phyloP scores from a whole-genome alignment of 1,139 yeast species.

The Hanseniaspora sp. region DNA sequence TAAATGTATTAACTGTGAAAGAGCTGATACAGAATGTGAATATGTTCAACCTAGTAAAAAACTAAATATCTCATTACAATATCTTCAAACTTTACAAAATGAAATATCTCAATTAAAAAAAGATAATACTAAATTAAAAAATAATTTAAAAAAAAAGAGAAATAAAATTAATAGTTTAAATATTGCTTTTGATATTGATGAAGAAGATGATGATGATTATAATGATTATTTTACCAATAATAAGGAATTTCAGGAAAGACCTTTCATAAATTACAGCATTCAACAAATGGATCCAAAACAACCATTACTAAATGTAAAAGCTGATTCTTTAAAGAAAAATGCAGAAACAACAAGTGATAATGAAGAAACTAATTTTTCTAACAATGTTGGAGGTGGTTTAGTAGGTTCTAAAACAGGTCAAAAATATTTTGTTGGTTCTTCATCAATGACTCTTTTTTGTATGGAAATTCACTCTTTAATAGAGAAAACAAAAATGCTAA shows the following conservation, averaged over 20 bases:
- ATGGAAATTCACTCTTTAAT: conserved; percentile 54
- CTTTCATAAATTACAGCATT: conserved; percentile 1
- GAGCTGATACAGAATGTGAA: conserved; percentile 54
- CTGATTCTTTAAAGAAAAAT: neutral
- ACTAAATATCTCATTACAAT: conserved; percentile 65
- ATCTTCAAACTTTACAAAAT: conserved; percentile 56
- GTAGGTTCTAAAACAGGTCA: conserved; percentile 68
- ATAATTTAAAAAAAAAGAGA: conserved; percentile 26
- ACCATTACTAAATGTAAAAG: neutral
- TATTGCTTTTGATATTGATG: neutral
- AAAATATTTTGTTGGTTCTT: conserved; percentile 63
- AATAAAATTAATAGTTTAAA: neutral
- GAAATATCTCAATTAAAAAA: conserved; percentile 41
- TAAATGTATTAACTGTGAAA: conserved; percentile 57
- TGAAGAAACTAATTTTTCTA: conserved; percentile 45
- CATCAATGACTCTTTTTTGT: conserved; percentile 72
- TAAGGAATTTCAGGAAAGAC: neutral
- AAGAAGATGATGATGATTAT: neutral
- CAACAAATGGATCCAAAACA: neutral
- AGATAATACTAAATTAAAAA: conserved; percentile 48
- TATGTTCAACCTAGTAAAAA: conserved; percentile 70
- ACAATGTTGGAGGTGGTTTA: conserved; percentile 58
- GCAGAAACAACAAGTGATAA: neutral
- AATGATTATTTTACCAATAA: neutral
- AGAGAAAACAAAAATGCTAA: conserved; percentile 22